Base-by-base conservation (phyloP, 371 early-diverging fungal species). In the Mortierella sp. region DNA sequence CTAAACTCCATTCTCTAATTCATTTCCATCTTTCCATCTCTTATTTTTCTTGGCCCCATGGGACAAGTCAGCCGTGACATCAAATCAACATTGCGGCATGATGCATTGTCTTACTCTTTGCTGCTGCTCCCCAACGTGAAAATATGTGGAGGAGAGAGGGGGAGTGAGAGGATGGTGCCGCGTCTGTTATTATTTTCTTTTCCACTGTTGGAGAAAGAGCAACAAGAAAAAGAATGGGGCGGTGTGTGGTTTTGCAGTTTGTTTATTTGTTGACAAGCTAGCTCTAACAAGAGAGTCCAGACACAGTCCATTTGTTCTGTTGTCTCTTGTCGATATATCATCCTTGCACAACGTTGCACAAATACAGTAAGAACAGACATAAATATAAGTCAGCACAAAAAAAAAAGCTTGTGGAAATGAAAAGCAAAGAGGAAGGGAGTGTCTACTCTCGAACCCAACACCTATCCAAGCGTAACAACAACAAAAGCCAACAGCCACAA, bases 331-430 rank as follows among this genome's bases (percentile, higher is more conserved):
- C 40, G 34, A 1, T 34, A 21, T 34, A 37, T 64, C 37, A 0
- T 61, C 16, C 31, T 71, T 76, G 76, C 76, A 71, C 71, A 31
- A 76, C 76, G 76, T 76, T 57, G 57, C 59, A 76, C 76, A 76
- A 57, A 76, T 71, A 76, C 76, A 75, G 31, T n/a, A 31, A 34
- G 67, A 28, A 48, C 28, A 34, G 69, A 26, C 26, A 13, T 16
- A 43, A 57, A 24, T 1, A 46, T 46, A 31, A 37, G 55, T 37
- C 53, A 26, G 74, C 59, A 43, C 21, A 61, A 59, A 59, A 59
- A n/a, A 40, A 43, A 6, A 43, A 69, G 69, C 43, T 37, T 64
- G 37, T 64, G 64, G 40, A 37, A 37, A 64, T 40, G 64, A 40
- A 64, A 5, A 24, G 8, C 9, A 16, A 16, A 37, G 24, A 37